Evolutionary conservation across 1,284 basidiomycete genomes (phyloP).

Genomic region (Sanguinoderma infundibulare): DNA sequence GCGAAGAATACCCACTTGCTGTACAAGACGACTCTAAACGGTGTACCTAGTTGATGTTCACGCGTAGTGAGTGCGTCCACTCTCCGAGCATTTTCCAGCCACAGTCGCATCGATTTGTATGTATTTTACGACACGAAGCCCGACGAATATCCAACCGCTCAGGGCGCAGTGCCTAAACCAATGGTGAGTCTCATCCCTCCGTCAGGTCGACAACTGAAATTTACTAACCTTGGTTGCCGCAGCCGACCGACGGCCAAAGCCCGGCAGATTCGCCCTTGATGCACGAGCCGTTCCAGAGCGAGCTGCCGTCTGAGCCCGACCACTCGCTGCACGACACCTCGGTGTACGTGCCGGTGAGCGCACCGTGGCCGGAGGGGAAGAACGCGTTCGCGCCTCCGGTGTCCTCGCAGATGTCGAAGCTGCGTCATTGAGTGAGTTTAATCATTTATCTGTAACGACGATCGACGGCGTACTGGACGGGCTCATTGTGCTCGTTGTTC

Average conservation of each 20-base stretch:
- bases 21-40: background rate
- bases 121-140: background rate
- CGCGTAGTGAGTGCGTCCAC: background rate
- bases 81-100: slow-evolving; percentile 3
- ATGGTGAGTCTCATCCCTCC: background rate
- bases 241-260: slow-evolving; percentile 53
- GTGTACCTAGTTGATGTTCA: background rate
- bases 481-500: slow-evolving; percentile 47
- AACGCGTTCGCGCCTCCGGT: slow-evolving; percentile 55
- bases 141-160: slow-evolving; percentile 2
- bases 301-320: slow-evolving; percentile 53
- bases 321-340: slow-evolving; percentile 62
- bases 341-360: slow-evolving; percentile 53
- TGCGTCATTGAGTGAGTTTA: slow-evolving; percentile 27
- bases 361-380: slow-evolving; percentile 60
- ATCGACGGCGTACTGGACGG: slow-evolving; percentile 51
- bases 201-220: background rate
- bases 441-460: no score
- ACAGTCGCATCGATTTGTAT: background rate
- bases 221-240: slow-evolving; percentile 59
- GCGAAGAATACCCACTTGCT: background rate
- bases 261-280: slow-evolving; percentile 50
- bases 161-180: slow-evolving; percentile 12
- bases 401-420: slow-evolving; percentile 66
- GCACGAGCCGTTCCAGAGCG: slow-evolving; percentile 53